Conservation (phyloP, 2,329 filamentous ascomycete species). For the Cercospora citrullina region DNA sequence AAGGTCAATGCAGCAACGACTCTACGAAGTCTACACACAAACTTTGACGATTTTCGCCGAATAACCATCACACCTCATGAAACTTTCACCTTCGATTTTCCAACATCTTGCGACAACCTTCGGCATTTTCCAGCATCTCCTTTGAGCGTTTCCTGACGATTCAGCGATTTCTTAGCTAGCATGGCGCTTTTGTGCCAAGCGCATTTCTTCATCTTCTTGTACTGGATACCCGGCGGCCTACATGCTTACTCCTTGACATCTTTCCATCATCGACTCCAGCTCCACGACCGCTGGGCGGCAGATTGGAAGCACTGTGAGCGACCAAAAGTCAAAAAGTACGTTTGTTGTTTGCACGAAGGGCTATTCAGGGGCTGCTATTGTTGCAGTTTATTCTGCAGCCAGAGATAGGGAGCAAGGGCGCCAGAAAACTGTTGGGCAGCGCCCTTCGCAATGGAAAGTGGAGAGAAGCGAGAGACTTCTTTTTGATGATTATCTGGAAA, state of each 20-base stretch:
- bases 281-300: conserved; percentile 5
- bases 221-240: conserved; percentile 21
- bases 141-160: not conserved
- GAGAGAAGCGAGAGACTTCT: not conserved
- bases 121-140: not conserved
- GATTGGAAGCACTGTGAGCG: not conserved
- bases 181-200: not conserved
- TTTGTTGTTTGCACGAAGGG: conserved; percentile 4
- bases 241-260: conserved; percentile 12
- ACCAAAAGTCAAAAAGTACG: conserved; percentile 7
- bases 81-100: not conserved
- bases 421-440: too few species aligned
- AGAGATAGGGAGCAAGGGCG: not conserved
- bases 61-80: not conserved
- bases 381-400: not conserved
- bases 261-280: not conserved
- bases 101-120: not conserved
- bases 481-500: not conserved
- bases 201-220: conserved; percentile 1
- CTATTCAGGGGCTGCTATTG: conserved; percentile 1
- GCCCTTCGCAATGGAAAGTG: not conserved
- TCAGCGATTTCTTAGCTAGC: not conserved
- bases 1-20: not conserved
- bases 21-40: not conserved
- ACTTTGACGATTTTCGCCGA: not conserved